These are phyloP conservation scores for Kodamaea hsintzibuensis DNA, from an alignment of 805 yeast genomes.

Conservation along the genomic window DNA sequence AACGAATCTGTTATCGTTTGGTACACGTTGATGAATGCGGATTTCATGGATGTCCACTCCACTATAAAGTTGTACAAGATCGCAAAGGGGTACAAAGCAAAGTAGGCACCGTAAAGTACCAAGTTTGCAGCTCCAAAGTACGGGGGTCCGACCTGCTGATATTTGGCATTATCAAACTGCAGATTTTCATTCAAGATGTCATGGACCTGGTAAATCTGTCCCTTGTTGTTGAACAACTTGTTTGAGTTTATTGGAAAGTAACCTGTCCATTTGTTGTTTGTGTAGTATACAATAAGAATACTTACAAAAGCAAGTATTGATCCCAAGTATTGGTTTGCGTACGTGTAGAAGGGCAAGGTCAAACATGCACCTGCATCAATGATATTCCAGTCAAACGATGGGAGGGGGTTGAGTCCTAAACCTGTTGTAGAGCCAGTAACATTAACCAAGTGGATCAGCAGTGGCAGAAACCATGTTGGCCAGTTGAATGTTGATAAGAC, in stretches of 20 bases:
- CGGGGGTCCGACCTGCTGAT: slow-evolving; percentile 62
- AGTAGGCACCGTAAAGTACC: slow-evolving; percentile 57
- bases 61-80: slow-evolving; percentile 48
- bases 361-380: slow-evolving; percentile 39
- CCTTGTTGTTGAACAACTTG: slow-evolving; percentile 52
- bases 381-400: slow-evolving; percentile 46
- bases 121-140: slow-evolving; percentile 64
- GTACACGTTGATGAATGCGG: slow-evolving; percentile 37
- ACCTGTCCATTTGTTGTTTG: slow-evolving; percentile 51
- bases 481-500: slow-evolving; percentile 43
- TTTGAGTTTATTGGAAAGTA: slow-evolving; percentile 56
- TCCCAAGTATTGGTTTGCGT: slow-evolving; percentile 42
- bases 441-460: slow-evolving; percentile 41
- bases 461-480: slow-evolving; percentile 46
- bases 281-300: slow-evolving; percentile 39
- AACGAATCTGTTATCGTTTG: slow-evolving; percentile 30
- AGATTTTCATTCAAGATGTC: slow-evolving; percentile 45
- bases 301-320: slow-evolving; percentile 32
- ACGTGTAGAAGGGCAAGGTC: slow-evolving; percentile 45
- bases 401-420: slow-evolving; percentile 43
- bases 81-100: slow-evolving; percentile 57
- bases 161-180: slow-evolving; percentile 47
- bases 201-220: slow-evolving; percentile 47
- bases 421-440: slow-evolving; percentile 39
- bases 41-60: slow-evolving; percentile 45